Evolutionary conservation across 176 grass and related monocot species (phyloP), one percentile per base, ranked within the genome.

Genomic region (Ampelocalamus luodianensis): DNA sequence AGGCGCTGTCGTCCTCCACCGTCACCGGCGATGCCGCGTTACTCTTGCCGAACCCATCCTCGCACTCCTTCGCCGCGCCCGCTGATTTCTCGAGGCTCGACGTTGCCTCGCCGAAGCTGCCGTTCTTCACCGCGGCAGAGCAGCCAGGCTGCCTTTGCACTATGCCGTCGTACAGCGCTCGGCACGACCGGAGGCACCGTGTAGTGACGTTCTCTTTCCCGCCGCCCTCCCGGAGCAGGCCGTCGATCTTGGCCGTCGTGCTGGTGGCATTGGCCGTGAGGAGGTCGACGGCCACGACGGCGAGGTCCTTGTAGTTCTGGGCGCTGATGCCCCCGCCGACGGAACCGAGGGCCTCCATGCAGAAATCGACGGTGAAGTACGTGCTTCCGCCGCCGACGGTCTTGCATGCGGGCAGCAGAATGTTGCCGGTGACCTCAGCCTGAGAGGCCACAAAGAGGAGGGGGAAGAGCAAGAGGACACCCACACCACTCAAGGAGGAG

Each of bases 301-400:
- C 60, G 45, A 66, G 42, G 13, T 6, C 45, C 20, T 5, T 8
- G 76, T 88, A 79, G 58, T 10, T 14, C 50, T 1, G 14, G 29
- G 51, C 51, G 60, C 13, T 9, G 74, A 0, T 8, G 74, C 65
- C 58, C 17, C 34, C 40, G 66, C 32, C 46, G 5, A 78, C 81
- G 45, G 81, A 88, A 46, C 56, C 67, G 2, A 88, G 67, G 1
- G 86, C 73, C 12, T 4, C 16, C 24, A 65, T 0, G 56, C 80
- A 88, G 74, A 88, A 88, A n/a, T 43, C 17, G 23, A 83, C 8
- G 74, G 36, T 37, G 23, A 88, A 71, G 87, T 54, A 78, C 44
- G 10, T 12, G 44, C 44, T 45, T 45, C 44, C 73, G 34, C 74
- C 80, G 32, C 80, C 80, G 54, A 83, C 65, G 17, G 64, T 83